Evolutionary conservation across 2,329 filamentous ascomycete genomes (phyloP).

Genomic region (Ophiostoma tasmaniense): DNA sequence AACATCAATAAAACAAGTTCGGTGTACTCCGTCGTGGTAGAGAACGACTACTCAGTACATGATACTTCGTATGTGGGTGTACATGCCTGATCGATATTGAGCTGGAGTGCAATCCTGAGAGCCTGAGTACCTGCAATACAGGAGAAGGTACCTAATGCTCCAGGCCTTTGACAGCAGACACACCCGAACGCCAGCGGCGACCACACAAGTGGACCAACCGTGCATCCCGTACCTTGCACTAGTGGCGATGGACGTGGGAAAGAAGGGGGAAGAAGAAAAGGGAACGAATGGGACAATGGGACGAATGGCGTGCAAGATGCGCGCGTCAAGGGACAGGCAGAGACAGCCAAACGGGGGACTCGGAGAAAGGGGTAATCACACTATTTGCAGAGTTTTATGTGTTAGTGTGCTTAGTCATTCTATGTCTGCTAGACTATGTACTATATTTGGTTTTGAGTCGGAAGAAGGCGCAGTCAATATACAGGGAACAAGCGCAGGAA

Average conservation of each 20-base stretch:
- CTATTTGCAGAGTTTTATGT: conserved; percentile 1
- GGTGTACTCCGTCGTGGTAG: not conserved
- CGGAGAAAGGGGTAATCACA: conserved; percentile 1
- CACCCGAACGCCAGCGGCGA: not conserved
- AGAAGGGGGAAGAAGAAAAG: not conserved
- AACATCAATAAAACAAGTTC: not conserved
- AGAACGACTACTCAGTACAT: not conserved
- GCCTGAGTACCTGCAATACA: not conserved
- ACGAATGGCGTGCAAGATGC: not conserved
- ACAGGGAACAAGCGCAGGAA: not conserved
- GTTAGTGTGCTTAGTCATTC: not conserved
- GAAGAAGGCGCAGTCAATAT: conserved; percentile 3
- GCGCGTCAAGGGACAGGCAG: not conserved
- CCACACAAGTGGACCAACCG: conserved; percentile 3
- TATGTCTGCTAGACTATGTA: not conserved
- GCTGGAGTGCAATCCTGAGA: not conserved
- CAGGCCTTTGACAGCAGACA: not conserved
- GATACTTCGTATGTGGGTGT: not conserved
- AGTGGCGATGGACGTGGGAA: conserved; percentile 17
- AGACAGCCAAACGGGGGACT: not conserved
- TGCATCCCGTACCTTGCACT: conserved; percentile 20
- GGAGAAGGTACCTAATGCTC: not conserved
- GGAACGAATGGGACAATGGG: not conserved
- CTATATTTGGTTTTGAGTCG: not conserved
- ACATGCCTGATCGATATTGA: not conserved